Conservation (phyloP, 2,329 filamentous ascomycete species). For the Verticillium isaacii region DNA sequence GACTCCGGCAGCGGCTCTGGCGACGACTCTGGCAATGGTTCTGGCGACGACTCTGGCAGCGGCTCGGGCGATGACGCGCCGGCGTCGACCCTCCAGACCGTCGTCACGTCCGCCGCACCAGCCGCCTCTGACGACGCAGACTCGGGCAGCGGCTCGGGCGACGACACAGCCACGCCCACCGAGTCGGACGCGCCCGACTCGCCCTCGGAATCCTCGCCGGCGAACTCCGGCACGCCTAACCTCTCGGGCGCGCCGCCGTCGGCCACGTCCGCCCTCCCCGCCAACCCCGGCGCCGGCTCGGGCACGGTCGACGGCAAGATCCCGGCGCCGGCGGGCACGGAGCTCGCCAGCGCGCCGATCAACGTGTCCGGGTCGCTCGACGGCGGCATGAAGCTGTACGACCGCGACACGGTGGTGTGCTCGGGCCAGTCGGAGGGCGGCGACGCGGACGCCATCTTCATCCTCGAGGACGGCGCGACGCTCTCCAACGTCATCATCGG, state of each 20-base stretch:
- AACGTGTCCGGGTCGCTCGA: slow-evolving; percentile 35
- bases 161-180: not conserved
- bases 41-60: not conserved
- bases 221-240: not conserved
- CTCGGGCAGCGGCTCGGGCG: not conserved
- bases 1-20: not conserved
- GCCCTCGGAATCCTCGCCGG: not conserved
- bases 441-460: slow-evolving; percentile 38
- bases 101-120: not conserved
- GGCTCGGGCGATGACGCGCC: not conserved
- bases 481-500: slow-evolving; percentile 50
- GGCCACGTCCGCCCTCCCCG: slow-evolving; percentile 2
- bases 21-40: no score
- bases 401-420: slow-evolving; percentile 25
- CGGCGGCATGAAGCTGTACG: slow-evolving; percentile 43
- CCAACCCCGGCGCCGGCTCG: slow-evolving; percentile 1
- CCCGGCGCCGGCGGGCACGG: slow-evolving; percentile 30
- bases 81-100: slow-evolving; percentile 1
- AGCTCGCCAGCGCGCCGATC: slow-evolving; percentile 32
- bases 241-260: not conserved
- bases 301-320: slow-evolving; percentile 17
- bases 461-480: slow-evolving; percentile 42
- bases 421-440: slow-evolving; percentile 8
- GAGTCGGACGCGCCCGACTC: not conserved
- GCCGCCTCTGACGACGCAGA: not conserved